A percentile compares a stretch with the other conserved stretches of the same genome.
Evolutionary conservation across 78 protist species (phyloP).

Genomic region (Monocercomonoides exilis): DNA sequence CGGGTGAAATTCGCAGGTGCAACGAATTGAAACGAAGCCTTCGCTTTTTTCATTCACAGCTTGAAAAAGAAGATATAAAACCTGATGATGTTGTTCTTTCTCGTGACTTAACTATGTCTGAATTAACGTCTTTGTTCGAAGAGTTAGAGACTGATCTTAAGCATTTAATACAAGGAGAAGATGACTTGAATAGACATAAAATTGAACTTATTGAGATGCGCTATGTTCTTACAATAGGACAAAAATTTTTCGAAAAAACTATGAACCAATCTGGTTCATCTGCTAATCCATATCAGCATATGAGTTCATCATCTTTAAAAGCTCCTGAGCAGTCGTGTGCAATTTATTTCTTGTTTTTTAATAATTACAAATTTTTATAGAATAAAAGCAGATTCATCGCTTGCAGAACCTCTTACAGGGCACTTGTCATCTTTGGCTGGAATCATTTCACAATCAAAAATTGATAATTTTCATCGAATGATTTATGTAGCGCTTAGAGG

Average conservation of each 20-base stretch:
- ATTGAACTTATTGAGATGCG: background rate
- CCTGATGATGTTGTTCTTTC: background rate
- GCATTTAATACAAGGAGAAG: background rate
- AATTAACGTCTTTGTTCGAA: background rate
- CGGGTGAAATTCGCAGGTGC: background rate
- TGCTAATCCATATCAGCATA: background rate
- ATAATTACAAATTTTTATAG: too few relatives aligned
- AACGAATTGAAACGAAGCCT: slow-evolving; percentile 1
- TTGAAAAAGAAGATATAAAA: background rate
- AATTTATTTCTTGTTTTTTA: background rate
- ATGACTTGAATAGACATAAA: background rate
- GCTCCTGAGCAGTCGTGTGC: background rate
- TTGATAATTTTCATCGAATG: background rate
- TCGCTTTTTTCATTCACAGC: background rate
- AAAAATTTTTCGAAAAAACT: background rate
- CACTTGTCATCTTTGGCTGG: slow-evolving; percentile 5
- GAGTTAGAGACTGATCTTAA: too few relatives aligned
- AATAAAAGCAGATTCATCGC: too few relatives aligned
- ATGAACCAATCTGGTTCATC: background rate
- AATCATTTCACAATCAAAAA: background rate
- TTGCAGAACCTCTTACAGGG: too few relatives aligned
- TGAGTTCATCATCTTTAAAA: background rate
- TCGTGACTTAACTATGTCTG: background rate
- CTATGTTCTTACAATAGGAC: background rate
- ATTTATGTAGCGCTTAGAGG: background rate